Percentiles rank a stretch among this genome's conserved stretches.
phyloP scores from a whole-genome alignment of 805 yeast genomes.

The Maudiozyma serrabonitensis region DNA sequence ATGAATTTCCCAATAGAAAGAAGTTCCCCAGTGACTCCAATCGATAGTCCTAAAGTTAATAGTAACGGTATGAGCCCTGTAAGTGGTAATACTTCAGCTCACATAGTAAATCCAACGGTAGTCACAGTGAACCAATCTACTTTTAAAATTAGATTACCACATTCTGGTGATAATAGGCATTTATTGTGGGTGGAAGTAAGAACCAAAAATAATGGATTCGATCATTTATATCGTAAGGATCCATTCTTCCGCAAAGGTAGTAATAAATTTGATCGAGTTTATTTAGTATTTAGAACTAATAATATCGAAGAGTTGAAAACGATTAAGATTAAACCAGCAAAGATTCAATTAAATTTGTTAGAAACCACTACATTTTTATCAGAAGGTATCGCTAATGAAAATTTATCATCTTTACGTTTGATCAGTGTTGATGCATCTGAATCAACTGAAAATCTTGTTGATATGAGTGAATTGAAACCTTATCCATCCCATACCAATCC shows the following conservation, averaged over 20 bases:
- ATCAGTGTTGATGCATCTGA: conserved; percentile 9
- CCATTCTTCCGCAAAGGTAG: conserved; percentile 17
- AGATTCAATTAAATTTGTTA: conserved; percentile 20
- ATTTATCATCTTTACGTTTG: conserved; percentile 21
- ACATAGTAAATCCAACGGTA: not conserved
- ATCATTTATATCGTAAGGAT: conserved; percentile 17
- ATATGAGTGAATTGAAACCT: conserved; percentile 3
- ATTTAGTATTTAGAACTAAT: conserved; percentile 6
- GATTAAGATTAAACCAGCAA: conserved; percentile 9
- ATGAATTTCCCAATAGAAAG: not conserved
- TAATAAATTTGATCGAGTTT: conserved; percentile 19
- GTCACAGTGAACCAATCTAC: conserved; percentile 9
- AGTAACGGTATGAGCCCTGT: not conserved
- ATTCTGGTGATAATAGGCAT: conserved; percentile 6
- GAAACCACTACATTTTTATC: conserved; percentile 24
- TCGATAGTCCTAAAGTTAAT: not conserved
- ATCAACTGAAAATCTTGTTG: not conserved
- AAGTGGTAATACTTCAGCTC: too few relatives aligned
- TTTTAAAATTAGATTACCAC: conserved; percentile 14
- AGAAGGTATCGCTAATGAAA: conserved; percentile 24
- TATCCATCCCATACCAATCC: not conserved
- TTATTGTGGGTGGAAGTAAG: conserved; percentile 21
- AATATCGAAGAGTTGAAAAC: conserved; percentile 6
- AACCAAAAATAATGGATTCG: conserved; percentile 11
- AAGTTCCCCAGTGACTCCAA: not conserved